Evolutionary conservation across 495 filamentous ascomycete species (phyloP), one percentile per base, ranked within the genome.

Genomic region (Talaromyces proteolyticus): DNA sequence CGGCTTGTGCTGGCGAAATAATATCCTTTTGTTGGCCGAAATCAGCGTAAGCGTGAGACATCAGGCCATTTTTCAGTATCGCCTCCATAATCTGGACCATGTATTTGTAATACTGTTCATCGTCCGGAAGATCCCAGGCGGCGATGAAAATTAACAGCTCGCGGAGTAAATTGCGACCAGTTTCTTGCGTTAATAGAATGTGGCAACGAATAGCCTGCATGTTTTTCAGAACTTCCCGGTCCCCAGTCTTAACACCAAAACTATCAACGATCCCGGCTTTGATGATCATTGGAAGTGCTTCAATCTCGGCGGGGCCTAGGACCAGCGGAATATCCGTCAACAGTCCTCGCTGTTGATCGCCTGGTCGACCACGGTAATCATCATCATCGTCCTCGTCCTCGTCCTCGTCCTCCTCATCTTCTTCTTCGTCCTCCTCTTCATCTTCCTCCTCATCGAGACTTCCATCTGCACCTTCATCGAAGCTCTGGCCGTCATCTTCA

Each of bases 121-220:
- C 85, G 57, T 96, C 91, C 12, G 84, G 84, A 51, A 95, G 83
- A 60, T 96, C 91, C 91, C 91, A 96, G 12, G 93, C 90, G 12
- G 91, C 91, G 49, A 96, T 91, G 65, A 96, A 96, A 49, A 96
- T 94, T 19, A 96, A 74, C 45, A 96, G 80, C 57, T 96, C 91
- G 40, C 91, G 78, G 6, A 96, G 77, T 4, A 96, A 73, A 56
- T 93, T 95, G 38, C 88, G 81, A 14, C 91, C 91, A 50, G 86
- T 88, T 50, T 92, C 87, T 49, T 91, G 81, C 0, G 89, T 88
- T 48, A 96, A 72, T 29, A 96, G 76, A 49, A 95, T 88, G 54
- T 94, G 87, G 57, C 91, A 95, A 39, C 91, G 75, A 4, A 90
- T 84, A 36, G 87, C 84, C 61, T 95, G 88, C 64, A 92, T 82